phyloP scores from a whole-genome alignment of 176 grass and related monocot species.

The Triticum urartu region DNA sequence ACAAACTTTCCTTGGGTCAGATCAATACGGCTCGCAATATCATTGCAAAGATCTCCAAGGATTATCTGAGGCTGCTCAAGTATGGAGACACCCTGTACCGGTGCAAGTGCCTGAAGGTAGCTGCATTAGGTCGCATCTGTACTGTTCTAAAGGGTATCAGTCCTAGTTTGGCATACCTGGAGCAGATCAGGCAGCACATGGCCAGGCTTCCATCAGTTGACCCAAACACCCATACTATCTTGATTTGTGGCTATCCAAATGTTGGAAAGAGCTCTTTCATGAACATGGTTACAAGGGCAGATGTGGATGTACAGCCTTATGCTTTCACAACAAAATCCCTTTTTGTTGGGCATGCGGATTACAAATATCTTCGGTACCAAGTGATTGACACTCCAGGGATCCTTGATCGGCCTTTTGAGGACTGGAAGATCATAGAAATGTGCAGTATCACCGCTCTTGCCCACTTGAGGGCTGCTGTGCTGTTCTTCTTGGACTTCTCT shows the following conservation, averaged over 20 bases:
- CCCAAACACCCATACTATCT: slow-evolving; percentile 52
- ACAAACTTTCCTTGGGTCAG: slow-evolving; percentile 78
- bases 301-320: slow-evolving; percentile 66
- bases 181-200: slow-evolving; percentile 75
- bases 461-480: slow-evolving; percentile 45
- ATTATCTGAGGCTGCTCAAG: slow-evolving; percentile 69
- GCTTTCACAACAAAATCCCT: slow-evolving; percentile 55
- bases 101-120: slow-evolving; percentile 75
- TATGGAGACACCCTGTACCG: slow-evolving; percentile 67
- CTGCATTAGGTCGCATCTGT: slow-evolving; percentile 57
- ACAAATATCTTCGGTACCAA: slow-evolving; percentile 75
- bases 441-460: slow-evolving; percentile 56
- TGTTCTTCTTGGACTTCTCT: slow-evolving; percentile 70
- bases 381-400: slow-evolving; percentile 84
- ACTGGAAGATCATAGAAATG: slow-evolving; percentile 57
- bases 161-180: slow-evolving; percentile 78
- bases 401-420: slow-evolving; percentile 59
- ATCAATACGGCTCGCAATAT: slow-evolving; percentile 68
- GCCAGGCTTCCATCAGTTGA: slow-evolving; percentile 73
- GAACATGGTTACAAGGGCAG: slow-evolving; percentile 74
- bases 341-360: slow-evolving; percentile 73
- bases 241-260: slow-evolving; percentile 63
- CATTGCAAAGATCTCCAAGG: slow-evolving; percentile 70
- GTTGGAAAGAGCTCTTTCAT: slow-evolving; percentile 61
- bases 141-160: slow-evolving; percentile 66